Percentiles rank a stretch among this genome's conserved stretches.
These are phyloP conservation scores for Cordyceps javanica DNA, from an alignment of 2,329 filamentous ascomycete genomes.

Conservation along the genomic window DNA sequence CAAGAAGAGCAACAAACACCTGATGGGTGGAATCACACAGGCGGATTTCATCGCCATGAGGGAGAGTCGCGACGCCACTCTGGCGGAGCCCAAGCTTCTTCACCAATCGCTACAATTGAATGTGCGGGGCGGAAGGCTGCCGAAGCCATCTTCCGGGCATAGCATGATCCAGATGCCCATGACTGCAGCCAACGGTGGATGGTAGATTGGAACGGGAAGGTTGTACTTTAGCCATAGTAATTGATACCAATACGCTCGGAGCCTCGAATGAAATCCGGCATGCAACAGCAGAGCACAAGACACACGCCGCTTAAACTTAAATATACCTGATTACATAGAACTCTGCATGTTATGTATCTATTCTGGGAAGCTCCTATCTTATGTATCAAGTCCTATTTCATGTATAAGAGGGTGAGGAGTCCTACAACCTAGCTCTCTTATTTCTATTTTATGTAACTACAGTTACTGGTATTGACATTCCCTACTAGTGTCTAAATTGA, in stretches of 20 bases:
- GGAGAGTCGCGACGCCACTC: slow-evolving; percentile 30
- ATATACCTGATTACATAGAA: too few relatives aligned
- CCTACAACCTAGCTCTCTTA: too few relatives aligned
- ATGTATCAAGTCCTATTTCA: too few relatives aligned
- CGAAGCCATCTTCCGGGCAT: slow-evolving; percentile 20
- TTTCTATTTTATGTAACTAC: too few relatives aligned
- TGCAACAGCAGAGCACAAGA: too few relatives aligned
- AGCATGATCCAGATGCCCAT: neutral
- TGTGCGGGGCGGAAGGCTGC: slow-evolving; percentile 41
- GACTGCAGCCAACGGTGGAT: neutral
- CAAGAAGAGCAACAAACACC: slow-evolving; percentile 35
- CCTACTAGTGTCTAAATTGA: too few relatives aligned
- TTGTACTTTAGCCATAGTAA: too few relatives aligned
- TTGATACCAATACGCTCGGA: too few relatives aligned
- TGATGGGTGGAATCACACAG: slow-evolving; percentile 31
- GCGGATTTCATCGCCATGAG: slow-evolving; percentile 37
- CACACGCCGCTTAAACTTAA: too few relatives aligned
- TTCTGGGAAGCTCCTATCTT: neutral
- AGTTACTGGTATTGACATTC: too few relatives aligned
- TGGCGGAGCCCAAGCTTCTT: slow-evolving; percentile 37
- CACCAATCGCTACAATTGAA: slow-evolving; percentile 44
- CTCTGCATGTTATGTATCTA: neutral
- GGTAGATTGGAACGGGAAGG: neutral
- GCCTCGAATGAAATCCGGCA: too few relatives aligned
- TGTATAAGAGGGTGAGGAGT: too few relatives aligned